Evolutionary conservation across 495 filamentous ascomycete genomes (phyloP).

Genomic region (Neurospora sp.): DNA sequence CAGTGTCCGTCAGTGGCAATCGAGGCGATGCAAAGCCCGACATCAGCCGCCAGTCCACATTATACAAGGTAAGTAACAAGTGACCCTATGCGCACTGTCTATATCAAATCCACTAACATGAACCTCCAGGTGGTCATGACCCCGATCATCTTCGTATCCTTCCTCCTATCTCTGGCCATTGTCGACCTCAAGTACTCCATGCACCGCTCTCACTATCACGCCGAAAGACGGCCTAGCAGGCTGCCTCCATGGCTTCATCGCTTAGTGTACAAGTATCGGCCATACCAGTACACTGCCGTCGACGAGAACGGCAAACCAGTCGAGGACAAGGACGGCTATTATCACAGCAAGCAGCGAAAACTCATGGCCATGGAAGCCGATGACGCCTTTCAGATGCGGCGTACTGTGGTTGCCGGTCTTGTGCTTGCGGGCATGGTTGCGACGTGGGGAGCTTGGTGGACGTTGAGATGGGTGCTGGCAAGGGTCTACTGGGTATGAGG

Average conservation of each 20-base stretch:
- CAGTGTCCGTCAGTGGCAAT: slow-evolving; percentile 11
- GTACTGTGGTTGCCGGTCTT: slow-evolving; percentile 26
- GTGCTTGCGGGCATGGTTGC: slow-evolving; percentile 14
- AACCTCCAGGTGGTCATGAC: slow-evolving; percentile 32
- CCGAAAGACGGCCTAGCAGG: slow-evolving; percentile 15
- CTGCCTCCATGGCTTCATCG: slow-evolving; percentile 31
- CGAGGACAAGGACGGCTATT: slow-evolving; percentile 23
- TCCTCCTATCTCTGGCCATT: slow-evolving; percentile 41
- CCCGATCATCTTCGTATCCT: slow-evolving; percentile 39
- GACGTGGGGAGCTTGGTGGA: slow-evolving; percentile 21
- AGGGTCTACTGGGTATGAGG: not conserved
- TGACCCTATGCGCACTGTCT: not conserved
- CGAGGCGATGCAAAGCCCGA: slow-evolving; percentile 10
- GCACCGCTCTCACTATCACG: slow-evolving; percentile 27
- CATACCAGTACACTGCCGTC: slow-evolving; percentile 16
- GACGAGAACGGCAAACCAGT: slow-evolving; percentile 4
- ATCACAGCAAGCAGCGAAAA: slow-evolving; percentile 41
- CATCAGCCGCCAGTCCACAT: slow-evolving; percentile 12
- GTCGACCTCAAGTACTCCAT: slow-evolving; percentile 36
- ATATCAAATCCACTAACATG: not conserved
- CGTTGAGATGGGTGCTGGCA: slow-evolving; percentile 8
- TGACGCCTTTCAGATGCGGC: slow-evolving; percentile 41
- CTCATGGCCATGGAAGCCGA: slow-evolving; percentile 40
- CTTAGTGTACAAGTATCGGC: slow-evolving; percentile 23
- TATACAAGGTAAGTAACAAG: slow-evolving; percentile 25